These are phyloP conservation scores for Amanita pallidorosea DNA, from an alignment of 768 basidiomycete genomes.

Conservation along the genomic window DNA sequence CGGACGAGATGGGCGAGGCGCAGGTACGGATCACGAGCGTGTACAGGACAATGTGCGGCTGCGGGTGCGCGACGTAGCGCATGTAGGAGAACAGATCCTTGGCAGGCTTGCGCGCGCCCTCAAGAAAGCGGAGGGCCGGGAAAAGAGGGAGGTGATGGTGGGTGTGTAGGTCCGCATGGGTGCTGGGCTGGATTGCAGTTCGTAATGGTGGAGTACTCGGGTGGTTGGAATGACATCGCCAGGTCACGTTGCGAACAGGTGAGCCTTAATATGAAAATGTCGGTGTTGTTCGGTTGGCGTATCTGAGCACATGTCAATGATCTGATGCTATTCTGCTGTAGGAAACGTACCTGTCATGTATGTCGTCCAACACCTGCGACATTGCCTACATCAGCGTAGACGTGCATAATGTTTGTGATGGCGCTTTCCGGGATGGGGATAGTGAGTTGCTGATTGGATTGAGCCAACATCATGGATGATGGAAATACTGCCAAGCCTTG, in stretches of 20 bases:
- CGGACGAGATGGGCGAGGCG: constrained; percentile 35
- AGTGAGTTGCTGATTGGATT: constrained; percentile 27
- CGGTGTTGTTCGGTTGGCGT: constrained; percentile 45
- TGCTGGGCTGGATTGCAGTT: constrained; percentile 46
- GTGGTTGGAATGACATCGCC: constrained; percentile 39
- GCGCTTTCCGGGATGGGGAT: constrained; percentile 28
- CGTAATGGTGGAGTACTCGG: constrained; percentile 60
- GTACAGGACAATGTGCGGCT: constrained; percentile 64
- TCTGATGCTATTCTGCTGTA: neutral
- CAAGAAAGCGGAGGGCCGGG: constrained; percentile 33
- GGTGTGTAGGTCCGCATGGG: constrained; percentile 70
- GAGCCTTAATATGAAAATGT: constrained; percentile 62
- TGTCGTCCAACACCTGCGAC: constrained; percentile 26
- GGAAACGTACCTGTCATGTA: constrained; percentile 30
- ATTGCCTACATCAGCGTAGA: constrained; percentile 38
- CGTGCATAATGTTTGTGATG: constrained; percentile 35
- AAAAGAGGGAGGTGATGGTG: constrained; percentile 49
- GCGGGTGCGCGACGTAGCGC: constrained; percentile 89
- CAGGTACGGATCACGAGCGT: constrained; percentile 85
- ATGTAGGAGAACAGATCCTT: constrained; percentile 94
- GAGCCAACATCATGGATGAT: neutral
- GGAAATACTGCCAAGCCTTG: constrained; percentile 28
- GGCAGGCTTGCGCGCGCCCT: constrained; percentile 73
- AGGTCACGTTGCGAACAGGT: constrained; percentile 43
- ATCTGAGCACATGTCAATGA: constrained; percentile 10